Percentiles rank a stretch among this genome's conserved stretches.
phyloP scores from a whole-genome alignment of 192 early-diverging fungal species.

The Piromyces sp. region DNA sequence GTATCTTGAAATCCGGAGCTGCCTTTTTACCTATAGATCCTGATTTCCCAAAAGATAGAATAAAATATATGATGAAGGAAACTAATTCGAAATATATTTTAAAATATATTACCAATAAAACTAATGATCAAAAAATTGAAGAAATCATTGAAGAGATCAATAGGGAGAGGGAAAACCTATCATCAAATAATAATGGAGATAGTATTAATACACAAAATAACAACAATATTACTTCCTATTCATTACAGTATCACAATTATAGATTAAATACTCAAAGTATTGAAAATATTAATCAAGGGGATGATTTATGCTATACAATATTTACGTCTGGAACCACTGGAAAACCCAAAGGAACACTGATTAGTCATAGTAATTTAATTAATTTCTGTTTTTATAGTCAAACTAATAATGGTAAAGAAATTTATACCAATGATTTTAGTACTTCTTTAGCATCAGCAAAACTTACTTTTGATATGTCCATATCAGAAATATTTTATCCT shows the following conservation, averaged over 20 bases:
- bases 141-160: not conserved
- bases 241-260: not conserved
- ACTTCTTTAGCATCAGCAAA: not conserved
- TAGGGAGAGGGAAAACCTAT: no score
- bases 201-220: no score
- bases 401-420: not conserved
- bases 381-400: conserved; percentile 3
- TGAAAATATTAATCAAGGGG: not conserved
- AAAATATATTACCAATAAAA: not conserved
- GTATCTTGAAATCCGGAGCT: conserved; percentile 13
- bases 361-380: conserved; percentile 7
- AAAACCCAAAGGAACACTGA: conserved; percentile 11
- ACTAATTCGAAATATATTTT: not conserved
- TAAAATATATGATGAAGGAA: conserved; percentile 7
- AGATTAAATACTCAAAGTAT: not conserved
- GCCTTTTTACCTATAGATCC: conserved; percentile 18
- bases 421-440: not conserved
- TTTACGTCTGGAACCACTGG: conserved; percentile 13
- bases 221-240: not conserved
- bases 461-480: not conserved
- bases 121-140: not conserved
- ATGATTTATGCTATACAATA: not conserved
- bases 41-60: conserved; percentile 7
- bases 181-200: no score
- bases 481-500: not conserved